Conservation (phyloP, 2,329 filamentous ascomycete genomes). For the Phaeosphaeria sp. region DNA sequence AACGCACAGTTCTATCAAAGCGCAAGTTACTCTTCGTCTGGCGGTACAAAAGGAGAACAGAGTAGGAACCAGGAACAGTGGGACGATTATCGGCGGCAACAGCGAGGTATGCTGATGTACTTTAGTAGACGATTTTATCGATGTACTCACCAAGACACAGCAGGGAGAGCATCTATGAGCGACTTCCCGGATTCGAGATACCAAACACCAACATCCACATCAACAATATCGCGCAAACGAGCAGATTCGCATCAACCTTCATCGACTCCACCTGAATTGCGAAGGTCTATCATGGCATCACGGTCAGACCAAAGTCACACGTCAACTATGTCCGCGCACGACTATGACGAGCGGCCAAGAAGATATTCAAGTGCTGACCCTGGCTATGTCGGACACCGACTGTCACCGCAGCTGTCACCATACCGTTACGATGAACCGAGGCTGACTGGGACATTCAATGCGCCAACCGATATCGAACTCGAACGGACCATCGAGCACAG, state of each 20-base stretch:
- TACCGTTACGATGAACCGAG: conserved; percentile 16
- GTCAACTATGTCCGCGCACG: conserved; percentile 11
- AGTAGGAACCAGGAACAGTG: conserved; percentile 9
- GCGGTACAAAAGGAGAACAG: conserved; percentile 8
- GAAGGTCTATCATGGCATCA: neutral
- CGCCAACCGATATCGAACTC: conserved; percentile 34
- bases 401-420: conserved; percentile 8
- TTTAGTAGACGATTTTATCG: neutral
- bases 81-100: conserved; percentile 6
- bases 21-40: neutral
- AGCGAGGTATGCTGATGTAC: conserved; percentile 4
- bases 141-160: conserved; percentile 1
- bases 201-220: too few relatives aligned
- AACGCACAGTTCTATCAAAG: conserved; percentile 2
- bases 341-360: conserved; percentile 10
- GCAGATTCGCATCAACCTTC: conserved; percentile 19
- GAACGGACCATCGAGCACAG: conserved; percentile 21
- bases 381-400: neutral
- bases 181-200: conserved; percentile 8
- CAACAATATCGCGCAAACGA: conserved; percentile 13
- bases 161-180: conserved; percentile 7
- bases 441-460: conserved; percentile 36
- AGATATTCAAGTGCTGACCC: conserved; percentile 14
- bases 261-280: conserved; percentile 2
- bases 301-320: conserved; percentile 1